Conservation (phyloP, 2,329 filamentous ascomycete species). For the Aspergillus novoparasiticus region DNA sequence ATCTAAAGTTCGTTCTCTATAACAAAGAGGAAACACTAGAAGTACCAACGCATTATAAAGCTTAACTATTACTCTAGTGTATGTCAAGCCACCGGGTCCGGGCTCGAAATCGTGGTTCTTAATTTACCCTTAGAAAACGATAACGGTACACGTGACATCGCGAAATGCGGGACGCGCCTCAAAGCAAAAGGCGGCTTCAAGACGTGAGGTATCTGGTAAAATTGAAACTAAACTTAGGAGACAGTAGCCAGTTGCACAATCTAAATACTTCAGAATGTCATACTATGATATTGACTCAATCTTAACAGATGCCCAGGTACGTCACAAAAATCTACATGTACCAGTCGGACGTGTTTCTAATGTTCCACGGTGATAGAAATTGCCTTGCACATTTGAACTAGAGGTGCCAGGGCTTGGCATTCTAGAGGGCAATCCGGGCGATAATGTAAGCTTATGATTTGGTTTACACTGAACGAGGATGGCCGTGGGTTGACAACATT, state of each 20-base stretch:
- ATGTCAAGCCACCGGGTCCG: too few relatives aligned
- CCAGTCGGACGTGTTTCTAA: constrained; percentile 14
- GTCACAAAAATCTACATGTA: not conserved
- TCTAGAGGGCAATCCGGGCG: constrained; percentile 77
- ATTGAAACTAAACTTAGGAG: not conserved
- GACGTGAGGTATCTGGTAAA: too few relatives aligned
- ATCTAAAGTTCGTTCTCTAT: not conserved
- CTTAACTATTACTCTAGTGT: too few relatives aligned
- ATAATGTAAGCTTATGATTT: constrained; percentile 48
- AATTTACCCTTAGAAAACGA: not conserved
- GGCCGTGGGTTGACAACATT: not conserved
- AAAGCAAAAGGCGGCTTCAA: not conserved
- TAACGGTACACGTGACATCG: not conserved
- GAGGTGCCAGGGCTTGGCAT: constrained; percentile 85
- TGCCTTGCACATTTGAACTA: constrained; percentile 92
- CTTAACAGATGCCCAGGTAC: constrained; percentile 48
- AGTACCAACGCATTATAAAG: not conserved
- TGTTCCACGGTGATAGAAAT: constrained; percentile 63
- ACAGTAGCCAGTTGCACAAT: not conserved
- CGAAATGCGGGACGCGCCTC: constrained; percentile 4
- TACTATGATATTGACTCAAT: constrained; percentile 54
- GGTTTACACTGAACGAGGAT: not conserved
- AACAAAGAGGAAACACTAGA: not conserved
- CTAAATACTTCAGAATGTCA: constrained; percentile 28
- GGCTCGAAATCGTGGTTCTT: not conserved